Evolutionary conservation across 345 rosid species (phyloP), one percentile per base, ranked within the genome.

Genomic region (Fremontodendron californicum): DNA sequence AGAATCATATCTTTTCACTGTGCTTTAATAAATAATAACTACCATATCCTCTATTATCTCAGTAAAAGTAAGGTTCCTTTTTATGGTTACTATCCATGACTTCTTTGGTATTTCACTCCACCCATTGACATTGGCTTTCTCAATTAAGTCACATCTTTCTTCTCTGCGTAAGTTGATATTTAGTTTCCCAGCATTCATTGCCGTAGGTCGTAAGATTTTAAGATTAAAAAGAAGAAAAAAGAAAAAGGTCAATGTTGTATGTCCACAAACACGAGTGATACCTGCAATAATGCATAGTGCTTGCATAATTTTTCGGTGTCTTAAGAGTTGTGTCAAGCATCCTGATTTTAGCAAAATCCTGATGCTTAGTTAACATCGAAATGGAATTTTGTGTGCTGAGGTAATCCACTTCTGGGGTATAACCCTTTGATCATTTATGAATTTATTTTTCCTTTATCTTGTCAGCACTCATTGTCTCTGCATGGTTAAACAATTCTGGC

Each of bases 401-500:
- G 75, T 9, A 35, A 72, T 6, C n/a, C 18, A 51, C 8, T 37
- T 52, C 6, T 15, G 5, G 29, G n/a, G 25, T 40, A 37, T 6
- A 27, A 64, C 61, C 19, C 76, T 37, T 70, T 16, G 33, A 71
- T 74, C 37, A 70, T 81, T 77, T 71, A 49, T 79, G 69, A 67
- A 62, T 60, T 35, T n/a, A n/a, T n/a, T 49, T 75, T 78, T 83
- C 9, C 66, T 42, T 73, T 46, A 82, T 86, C 37, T 84, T 84
- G 84, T 80, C 77, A 80, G 84, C 84, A 80, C 82, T 80, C 76
- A 76, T 72, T 84, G 71, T 79, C 74, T 74, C 63, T 74, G 54
- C 82, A 45, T 78, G 83, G 78, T 83, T 83, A 79, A 80, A 78
- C 77, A 77, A 73, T 83, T 71, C 73, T 13, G 37, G 37, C 66